Base-by-base conservation (phyloP, 805 yeast genomes). In the Schwanniomyces yamadae region DNA sequence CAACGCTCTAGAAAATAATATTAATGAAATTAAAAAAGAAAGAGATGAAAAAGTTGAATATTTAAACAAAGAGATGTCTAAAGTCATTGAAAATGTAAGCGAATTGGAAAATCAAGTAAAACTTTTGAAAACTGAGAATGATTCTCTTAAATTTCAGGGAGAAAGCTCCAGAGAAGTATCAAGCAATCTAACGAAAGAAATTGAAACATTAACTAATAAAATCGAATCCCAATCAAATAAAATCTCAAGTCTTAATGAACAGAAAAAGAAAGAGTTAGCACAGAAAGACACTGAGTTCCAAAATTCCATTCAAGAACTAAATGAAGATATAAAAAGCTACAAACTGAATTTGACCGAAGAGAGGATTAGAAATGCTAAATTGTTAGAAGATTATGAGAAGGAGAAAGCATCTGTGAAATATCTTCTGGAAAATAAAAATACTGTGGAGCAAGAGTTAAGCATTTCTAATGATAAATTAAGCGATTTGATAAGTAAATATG, bases 91-190 rank as follows among this genome's bases (percentile, higher is more conserved):
- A 5, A 5, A 5, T 11, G 28, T 19, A 13, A 23, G 24, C 8
- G 30, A 25, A 14, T 33, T 28, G 24, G 22, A 27, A 11, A 27
- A 34, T n/a, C 10, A 27, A 5, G 15, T 27, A 10, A 8, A 27
- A 8, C 19, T 11, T 10, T 16, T n/a, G 5, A 16, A 27, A 16
- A 12, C 10, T 5, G 29, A 27, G 9, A 8, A 16, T 8, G 9
- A 18, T 7, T 27, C 29, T 10, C 17, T 27, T 6, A n/a, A n/a
- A n/a, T n/a, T n/a, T n/a, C n/a, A n/a, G n/a, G n/a, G n/a, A n/a
- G n/a, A n/a, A n/a, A n/a, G n/a, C n/a, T n/a, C n/a, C n/a, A n/a
- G n/a, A n/a, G n/a, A n/a, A n/a, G n/a, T n/a, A n/a, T n/a, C n/a
- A n/a, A 27, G 17, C 13, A 27, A 16, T 10, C 13, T 3, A 12